Conservation (phyloP, 2,329 filamentous ascomycete genomes). For the Chrysoporthe puriensis region DNA sequence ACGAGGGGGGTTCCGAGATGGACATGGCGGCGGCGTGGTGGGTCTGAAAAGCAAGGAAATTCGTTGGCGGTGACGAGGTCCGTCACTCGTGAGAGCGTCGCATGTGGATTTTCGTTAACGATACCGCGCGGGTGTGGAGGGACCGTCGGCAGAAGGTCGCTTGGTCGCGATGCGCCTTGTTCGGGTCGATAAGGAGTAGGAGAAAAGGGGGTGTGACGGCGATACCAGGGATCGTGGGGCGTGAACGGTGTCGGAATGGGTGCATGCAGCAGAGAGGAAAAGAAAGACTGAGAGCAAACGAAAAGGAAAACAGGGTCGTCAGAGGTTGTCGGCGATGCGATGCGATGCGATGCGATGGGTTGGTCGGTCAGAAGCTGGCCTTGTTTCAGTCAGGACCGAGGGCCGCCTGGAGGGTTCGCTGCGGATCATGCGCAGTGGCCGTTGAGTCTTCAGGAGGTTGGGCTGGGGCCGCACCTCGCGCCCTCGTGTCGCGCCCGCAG, state of each 20-base stretch:
- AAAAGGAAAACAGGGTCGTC: not conserved
- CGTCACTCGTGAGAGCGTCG: slow-evolving; percentile 27
- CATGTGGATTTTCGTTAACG: slow-evolving; percentile 25
- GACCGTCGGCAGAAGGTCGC: slow-evolving; percentile 3
- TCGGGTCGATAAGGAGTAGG: slow-evolving; percentile 19
- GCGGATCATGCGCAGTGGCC: slow-evolving; percentile 25
- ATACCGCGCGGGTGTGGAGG: not conserved
- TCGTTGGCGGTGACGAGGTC: slow-evolving; percentile 22
- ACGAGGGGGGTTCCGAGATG: slow-evolving; percentile 59
- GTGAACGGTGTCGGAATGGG: not conserved
- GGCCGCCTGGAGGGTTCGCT: slow-evolving; percentile 18
- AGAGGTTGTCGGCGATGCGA: slow-evolving; percentile 6
- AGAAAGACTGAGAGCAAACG: not conserved
- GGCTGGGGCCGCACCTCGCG: not conserved
- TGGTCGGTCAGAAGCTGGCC: slow-evolving; percentile 15
- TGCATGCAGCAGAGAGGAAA: not conserved
- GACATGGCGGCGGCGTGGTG: slow-evolving; percentile 46
- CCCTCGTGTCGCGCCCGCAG: slow-evolving; percentile 5
- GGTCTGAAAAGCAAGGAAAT: slow-evolving; percentile 8
- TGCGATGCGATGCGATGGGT: slow-evolving; percentile 3
- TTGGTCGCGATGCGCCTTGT: slow-evolving; percentile 6
- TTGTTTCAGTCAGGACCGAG: slow-evolving; percentile 29
- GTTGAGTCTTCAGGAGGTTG: slow-evolving; percentile 11
- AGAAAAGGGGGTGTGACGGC: slow-evolving; percentile 17
- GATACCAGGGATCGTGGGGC: slow-evolving; percentile 3